Conservation (phyloP, 164 flowering plant species). For the Vitis labrusca region DNA sequence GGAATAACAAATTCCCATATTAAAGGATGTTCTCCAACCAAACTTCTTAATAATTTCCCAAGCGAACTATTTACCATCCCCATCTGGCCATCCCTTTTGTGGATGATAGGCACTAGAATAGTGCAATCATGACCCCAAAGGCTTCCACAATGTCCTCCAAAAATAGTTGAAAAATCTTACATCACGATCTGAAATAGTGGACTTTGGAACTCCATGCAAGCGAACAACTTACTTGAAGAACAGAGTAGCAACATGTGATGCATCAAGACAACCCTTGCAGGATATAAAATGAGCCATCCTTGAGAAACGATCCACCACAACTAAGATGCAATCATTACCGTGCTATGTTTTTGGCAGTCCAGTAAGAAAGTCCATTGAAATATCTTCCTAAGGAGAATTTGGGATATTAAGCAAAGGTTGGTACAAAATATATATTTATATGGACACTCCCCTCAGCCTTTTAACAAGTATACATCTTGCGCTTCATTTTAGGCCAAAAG, state of each 20-base stretch:
- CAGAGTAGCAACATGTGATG: neutral
- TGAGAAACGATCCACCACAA: constrained; percentile 4
- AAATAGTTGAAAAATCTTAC: neutral
- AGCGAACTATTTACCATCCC: constrained; percentile 1
- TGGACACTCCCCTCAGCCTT: neutral
- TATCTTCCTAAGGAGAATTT: neutral
- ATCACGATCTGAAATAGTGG: neutral
- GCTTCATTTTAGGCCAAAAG: neutral
- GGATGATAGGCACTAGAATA: neutral
- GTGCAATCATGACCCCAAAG: neutral
- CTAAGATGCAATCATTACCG: neutral
- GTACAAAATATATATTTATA: neutral
- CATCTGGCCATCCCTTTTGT: constrained; percentile 10
- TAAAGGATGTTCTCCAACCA: neutral
- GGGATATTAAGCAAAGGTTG: neutral
- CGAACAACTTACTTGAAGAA: neutral
- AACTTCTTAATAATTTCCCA: constrained; percentile 1
- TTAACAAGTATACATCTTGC: neutral
- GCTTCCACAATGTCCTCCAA: neutral
- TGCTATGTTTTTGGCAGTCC: neutral
- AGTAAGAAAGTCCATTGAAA: neutral
- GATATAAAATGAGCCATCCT: constrained; percentile 4
- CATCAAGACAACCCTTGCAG: neutral
- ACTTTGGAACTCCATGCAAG: neutral
- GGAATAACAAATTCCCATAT: neutral